These are phyloP conservation scores for Sclerospora graminicola DNA, from an alignment of 352 stramenopile species.

Conservation along the genomic window DNA sequence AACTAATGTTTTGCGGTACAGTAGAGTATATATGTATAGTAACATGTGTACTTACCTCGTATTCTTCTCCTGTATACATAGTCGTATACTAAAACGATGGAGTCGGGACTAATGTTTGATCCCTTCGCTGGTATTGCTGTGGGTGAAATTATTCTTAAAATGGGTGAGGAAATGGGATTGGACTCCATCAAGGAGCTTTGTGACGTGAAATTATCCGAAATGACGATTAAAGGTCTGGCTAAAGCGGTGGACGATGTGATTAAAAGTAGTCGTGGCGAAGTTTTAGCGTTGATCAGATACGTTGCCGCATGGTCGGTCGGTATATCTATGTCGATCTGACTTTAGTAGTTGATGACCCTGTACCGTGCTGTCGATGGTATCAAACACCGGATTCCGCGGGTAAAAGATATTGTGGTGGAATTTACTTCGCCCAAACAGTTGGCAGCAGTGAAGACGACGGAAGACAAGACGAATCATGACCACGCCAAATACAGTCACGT, in stretches of 20 bases:
- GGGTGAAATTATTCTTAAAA: constrained; percentile 68
- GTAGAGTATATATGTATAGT: no score
- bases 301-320: constrained; percentile 43
- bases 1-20: no score
- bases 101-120: no score
- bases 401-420: constrained; percentile 59
- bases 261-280: constrained; percentile 27
- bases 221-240: constrained; percentile 26
- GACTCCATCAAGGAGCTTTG: constrained; percentile 50
- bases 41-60: no score
- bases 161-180: constrained; percentile 61
- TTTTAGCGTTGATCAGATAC: constrained; percentile 38
- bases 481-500: not conserved
- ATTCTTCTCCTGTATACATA: no score
- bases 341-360: constrained; percentile 29
- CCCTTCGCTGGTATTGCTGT: constrained; percentile 58
- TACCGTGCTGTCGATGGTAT: constrained; percentile 32
- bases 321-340: constrained; percentile 53
- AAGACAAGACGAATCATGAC: constrained; percentile 4
- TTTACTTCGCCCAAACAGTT: constrained; percentile 26
- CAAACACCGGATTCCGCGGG: constrained; percentile 29
- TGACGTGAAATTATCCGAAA: constrained; percentile 37
- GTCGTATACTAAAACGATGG: no score
- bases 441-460: not conserved
- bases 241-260: constrained; percentile 30